Evolutionary conservation across 164 flowering plant genomes (phyloP), one percentile per base, ranked within the genome.

Genomic region (Hamamelis virginiana): DNA sequence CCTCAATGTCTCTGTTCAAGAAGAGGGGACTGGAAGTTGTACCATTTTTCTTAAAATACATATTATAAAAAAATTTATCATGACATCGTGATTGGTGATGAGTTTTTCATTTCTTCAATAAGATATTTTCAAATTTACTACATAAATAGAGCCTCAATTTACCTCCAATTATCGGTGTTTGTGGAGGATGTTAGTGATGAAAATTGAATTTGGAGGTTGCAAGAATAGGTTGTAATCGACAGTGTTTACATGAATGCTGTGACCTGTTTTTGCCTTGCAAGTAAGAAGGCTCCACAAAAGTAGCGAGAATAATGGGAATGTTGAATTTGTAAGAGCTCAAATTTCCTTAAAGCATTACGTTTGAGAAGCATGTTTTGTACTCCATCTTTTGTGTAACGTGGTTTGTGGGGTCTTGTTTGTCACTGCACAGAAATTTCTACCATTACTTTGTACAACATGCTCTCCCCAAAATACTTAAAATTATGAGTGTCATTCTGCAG

Each of bases 401-500:
- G 23, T 22, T 57, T 10, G 25, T 57, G 22, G 1, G 4, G 23
- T 25, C 13, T 27, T 47, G 23, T 33, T 59, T 28, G 23, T 58
- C 47, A 25, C 56, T 44, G 62, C 44, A 69, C 58, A 27, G 5
- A 58, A 8, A 53, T 53, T 66, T 52, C n/a, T 43, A 22, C 33
- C 45, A 48, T 23, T 47, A 1, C 14, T 18, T 67, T 50, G 33
- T 27, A 11, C 55, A 21, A 9, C 23, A 22, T 62, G 45, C 43
- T 61, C n/a, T 18, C 68, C 25, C 33, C 62, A 71, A 38, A 65
- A 22, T 63, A 12, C 44, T 74, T 72, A n/a, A n/a, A 48, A 19
- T 28, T 55, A 12, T 41, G 23, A 60, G 55, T 69, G 46, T 33
- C 56, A 46, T 47, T 74, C 62, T 82, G 78, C 92, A 96, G 99